These are phyloP conservation scores for Ophiostoma perfectum DNA, from an alignment of 2,329 filamentous ascomycete species.

Conservation along the genomic window DNA sequence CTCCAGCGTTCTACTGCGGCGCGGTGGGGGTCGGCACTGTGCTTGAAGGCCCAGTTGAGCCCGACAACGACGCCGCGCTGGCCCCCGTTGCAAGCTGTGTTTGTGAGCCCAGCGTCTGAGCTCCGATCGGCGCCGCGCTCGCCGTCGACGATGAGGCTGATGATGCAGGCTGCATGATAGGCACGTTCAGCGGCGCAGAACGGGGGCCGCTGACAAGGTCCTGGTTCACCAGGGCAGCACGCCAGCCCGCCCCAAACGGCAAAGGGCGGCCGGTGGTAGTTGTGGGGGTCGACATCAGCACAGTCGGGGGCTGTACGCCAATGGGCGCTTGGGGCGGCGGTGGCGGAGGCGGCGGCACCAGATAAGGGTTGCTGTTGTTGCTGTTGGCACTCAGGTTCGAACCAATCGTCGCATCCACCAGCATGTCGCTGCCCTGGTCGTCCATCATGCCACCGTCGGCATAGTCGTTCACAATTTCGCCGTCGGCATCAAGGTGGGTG, in stretches of 20 bases:
- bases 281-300: neutral
- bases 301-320: neutral
- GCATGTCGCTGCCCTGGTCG: constrained; percentile 1
- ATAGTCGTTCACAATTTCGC: neutral
- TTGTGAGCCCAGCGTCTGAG: neutral
- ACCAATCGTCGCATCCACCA: neutral
- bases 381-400: neutral
- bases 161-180: neutral
- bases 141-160: neutral
- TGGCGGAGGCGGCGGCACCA: neutral
- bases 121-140: neutral
- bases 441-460: neutral
- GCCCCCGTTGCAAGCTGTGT: constrained; percentile 22
- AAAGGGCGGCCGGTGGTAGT: too few species aligned
- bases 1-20: too few species aligned
- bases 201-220: neutral
- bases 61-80: constrained; percentile 8
- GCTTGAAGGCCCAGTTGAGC: neutral
- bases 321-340: neutral
- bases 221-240: neutral
- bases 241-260: neutral
- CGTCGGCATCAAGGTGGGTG: too few species aligned
- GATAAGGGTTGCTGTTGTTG: neutral
- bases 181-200: neutral
- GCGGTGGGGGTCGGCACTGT: too few species aligned